Conservation (phyloP, 176 grass and related monocot genomes). For the Phragmites australis region DNA sequence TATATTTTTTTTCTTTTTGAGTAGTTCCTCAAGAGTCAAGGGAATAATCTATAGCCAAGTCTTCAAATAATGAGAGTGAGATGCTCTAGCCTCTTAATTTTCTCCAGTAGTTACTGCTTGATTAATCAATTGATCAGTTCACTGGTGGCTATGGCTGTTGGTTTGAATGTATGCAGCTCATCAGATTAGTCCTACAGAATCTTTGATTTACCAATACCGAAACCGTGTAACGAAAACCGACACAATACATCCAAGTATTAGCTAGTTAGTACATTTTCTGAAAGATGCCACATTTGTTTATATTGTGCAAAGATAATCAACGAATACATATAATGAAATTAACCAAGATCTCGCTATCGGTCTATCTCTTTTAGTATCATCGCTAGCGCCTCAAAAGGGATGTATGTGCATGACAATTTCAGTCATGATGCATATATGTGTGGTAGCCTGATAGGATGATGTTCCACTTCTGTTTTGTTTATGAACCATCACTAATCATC, state of each 20-base stretch:
- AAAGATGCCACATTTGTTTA: constrained; percentile 7
- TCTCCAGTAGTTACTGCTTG: constrained; percentile 29
- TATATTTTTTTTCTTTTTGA: not conserved
- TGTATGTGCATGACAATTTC: constrained; percentile 27
- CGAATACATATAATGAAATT: not conserved
- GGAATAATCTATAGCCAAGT: constrained; percentile 31
- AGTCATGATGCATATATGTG: constrained; percentile 31
- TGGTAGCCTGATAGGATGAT: constrained; percentile 38
- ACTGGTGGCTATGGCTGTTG: constrained; percentile 38
- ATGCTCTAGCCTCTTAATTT: constrained; percentile 31
- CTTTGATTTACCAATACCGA: constrained; percentile 31
- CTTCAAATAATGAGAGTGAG: constrained; percentile 32
- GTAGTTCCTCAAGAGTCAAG: constrained; percentile 23
- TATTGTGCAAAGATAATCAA: not conserved
- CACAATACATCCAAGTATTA: constrained; percentile 35
- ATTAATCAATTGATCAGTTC: constrained; percentile 15
- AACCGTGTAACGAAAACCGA: constrained; percentile 34
- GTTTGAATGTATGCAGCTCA: constrained; percentile 30
- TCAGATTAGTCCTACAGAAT: constrained; percentile 41
- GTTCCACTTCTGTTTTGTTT: constrained; percentile 33
- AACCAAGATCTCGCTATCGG: constrained; percentile 28
- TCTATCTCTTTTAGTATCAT: not conserved
- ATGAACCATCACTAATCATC: constrained; percentile 21
- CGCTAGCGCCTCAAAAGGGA: constrained; percentile 26
- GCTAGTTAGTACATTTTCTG: constrained; percentile 29